Percentiles rank a stretch among this genome's conserved stretches.
Conservation (phyloP, 345 rosid species). For the Iberis pinnata region DNA sequence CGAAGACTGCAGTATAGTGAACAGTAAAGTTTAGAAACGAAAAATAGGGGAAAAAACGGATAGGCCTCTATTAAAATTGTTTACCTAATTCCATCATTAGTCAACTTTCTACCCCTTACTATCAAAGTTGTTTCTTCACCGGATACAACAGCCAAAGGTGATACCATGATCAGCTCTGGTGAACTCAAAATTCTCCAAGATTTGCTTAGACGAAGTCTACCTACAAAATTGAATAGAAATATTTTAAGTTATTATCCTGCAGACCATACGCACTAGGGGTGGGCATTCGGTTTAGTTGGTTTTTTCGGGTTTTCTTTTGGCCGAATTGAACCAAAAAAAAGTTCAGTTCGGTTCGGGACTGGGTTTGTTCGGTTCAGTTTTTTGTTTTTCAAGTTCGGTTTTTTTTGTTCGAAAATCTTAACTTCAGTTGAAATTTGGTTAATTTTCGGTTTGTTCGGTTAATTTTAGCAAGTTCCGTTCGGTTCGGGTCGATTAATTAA, state of each 20-base stretch:
- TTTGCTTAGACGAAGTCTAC: slow-evolving; percentile 56
- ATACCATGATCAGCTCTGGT: slow-evolving; percentile 63
- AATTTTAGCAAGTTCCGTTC: too few species aligned
- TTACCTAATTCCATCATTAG: slow-evolving; percentile 57
- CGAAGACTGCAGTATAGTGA: slow-evolving; percentile 45
- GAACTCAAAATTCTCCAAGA: slow-evolving; percentile 62
- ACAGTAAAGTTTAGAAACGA: slow-evolving; percentile 1
- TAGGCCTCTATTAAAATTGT: not conserved
- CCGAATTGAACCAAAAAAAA: too few species aligned
- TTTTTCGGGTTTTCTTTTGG: too few species aligned
- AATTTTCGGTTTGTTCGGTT: too few species aligned
- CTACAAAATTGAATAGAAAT: slow-evolving; percentile 33
- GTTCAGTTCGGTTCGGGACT: too few species aligned
- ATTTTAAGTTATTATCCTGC: slow-evolving; percentile 2
- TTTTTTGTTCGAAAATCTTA: too few species aligned
- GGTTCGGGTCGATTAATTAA: too few species aligned
- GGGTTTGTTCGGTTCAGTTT: too few species aligned
- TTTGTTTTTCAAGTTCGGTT: too few species aligned
- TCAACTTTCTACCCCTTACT: slow-evolving; percentile 64
- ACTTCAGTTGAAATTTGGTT: too few species aligned
- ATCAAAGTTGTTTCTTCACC: slow-evolving; percentile 58
- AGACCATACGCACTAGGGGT: not conserved
- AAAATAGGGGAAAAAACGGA: not conserved
- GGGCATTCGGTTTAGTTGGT: too few species aligned
- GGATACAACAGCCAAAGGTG: slow-evolving; percentile 68